Percentiles rank a stretch among this genome's conserved stretches.
Conservation (phyloP, 352 stramenopile genomes). For the Phytophthora fragariaefolia region DNA sequence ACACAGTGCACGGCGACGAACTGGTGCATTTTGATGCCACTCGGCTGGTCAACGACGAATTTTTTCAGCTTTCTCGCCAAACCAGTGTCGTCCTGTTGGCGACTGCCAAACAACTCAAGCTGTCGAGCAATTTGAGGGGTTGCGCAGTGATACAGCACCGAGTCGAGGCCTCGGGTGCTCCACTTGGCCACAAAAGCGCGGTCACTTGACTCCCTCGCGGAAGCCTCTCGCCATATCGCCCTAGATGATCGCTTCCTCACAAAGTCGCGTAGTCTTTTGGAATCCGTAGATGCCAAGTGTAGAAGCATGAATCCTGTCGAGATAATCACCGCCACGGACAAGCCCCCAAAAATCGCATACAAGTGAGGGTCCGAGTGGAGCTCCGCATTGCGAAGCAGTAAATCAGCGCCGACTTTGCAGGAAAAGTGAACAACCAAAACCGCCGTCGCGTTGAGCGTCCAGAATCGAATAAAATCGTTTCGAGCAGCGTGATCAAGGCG, state of each 20-base stretch:
- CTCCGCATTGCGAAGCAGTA: constrained; percentile 34
- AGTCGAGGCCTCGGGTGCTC: constrained; percentile 27
- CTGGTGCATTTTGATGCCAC: constrained; percentile 25
- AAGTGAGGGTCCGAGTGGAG: constrained; percentile 46
- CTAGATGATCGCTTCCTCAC: background rate
- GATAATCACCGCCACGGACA: constrained; percentile 38
- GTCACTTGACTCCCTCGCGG: constrained; percentile 15
- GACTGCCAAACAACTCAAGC: constrained; percentile 26
- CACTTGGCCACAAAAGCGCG: constrained; percentile 37
- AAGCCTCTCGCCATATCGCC: constrained; percentile 12
- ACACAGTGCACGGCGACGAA: constrained; percentile 34
- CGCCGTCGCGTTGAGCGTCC: constrained; percentile 21
- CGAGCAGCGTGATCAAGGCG: constrained; percentile 34
- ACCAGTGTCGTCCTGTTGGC: background rate
- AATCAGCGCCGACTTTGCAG: constrained; percentile 37
- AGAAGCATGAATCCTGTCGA: constrained; percentile 33
- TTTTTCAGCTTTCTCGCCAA: constrained; percentile 19
- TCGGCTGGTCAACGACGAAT: constrained; percentile 21
- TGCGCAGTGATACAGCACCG: constrained; percentile 39
- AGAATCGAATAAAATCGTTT: constrained; percentile 36
- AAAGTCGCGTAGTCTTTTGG: constrained; percentile 7
- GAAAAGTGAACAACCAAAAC: constrained; percentile 38
- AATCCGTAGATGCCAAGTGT: constrained; percentile 26
- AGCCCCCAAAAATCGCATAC: constrained; percentile 45
- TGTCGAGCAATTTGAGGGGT: constrained; percentile 38